Evolutionary conservation across 305 asterid species (phyloP), one percentile per base, ranked within the genome.

Genomic region (Fraxinus greggii): DNA sequence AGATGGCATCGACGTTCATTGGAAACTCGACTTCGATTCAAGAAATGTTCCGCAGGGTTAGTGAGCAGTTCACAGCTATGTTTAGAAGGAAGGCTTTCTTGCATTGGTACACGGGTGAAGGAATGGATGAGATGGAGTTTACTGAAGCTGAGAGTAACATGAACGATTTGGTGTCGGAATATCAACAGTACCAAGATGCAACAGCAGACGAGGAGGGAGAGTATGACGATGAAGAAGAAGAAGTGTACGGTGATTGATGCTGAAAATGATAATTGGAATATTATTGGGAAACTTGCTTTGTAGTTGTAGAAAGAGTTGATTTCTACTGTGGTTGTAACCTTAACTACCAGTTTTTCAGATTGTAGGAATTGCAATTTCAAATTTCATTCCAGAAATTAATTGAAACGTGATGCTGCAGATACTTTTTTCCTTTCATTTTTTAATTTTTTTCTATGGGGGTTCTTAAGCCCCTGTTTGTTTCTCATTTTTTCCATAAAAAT

Each of bases 81-180:
- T 54, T 54, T 54, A 54, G 65, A n/a, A 54, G 65, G 8, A 86
- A 84, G 82, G 90, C 90, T 75, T 88, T 88, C 89, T 79, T 88
- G 90, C 90, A 88, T 65, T 88, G 90, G 90, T 88, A 88, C 40
- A 88, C 90, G 3, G 87, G 82, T 0, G 90, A 88, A 73, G 90
- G 90, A 31, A 88, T 88, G 90, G 90, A 88, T 77, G 90, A 88
- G 75, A 88, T 88, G 90, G 90, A 88, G 80, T 88, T 87, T 23
- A 87, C 90, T 0, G 90, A 87, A 19, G 90, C 90, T 0, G 90
- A 88, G 75, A 88, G 90, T 28, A 88, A 88, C 32, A 86, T 86
- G 91, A 88, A 88, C 29, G 69, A 21, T 54, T 3, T 54, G 65
- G 65, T 54, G 26, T n/a, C 65, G 4, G 65, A 54, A 54, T 54